Evolutionary conservation across 1,284 basidiomycete species (phyloP), one percentile per base, ranked within the genome.

Genomic region (Schizophyllum commune): DNA sequence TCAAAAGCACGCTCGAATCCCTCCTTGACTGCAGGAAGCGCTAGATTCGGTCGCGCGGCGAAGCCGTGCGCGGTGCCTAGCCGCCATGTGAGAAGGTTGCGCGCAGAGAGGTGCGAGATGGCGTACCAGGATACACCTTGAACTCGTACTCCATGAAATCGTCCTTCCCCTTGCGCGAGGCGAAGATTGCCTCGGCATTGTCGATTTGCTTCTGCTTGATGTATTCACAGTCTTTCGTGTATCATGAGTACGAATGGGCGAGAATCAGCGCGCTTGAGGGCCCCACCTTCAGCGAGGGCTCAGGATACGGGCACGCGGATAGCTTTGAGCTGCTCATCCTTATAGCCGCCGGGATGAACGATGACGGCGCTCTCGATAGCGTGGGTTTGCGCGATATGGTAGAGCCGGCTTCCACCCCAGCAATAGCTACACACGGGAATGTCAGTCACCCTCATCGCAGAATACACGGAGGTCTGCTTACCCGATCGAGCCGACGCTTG

Each of bases 401-500:
- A 73, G 2, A 64, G 65, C 0, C 76, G 80, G 2, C 39, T 47
- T 17, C 39, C 39, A 9, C 39, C 39, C 13, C 9, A 47, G 39
- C 39, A 47, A 17, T 47, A 47, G 13, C 39, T 47, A 8, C 2
- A 47, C 9, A 9, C 39, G 39, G 17, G 9, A 9, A 13, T 3
- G 17, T 47, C 9, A 47, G 39, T 13, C 9, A 9, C 39, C 39
- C 9, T 3, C 9, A 9, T 13, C 9, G 17, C 17, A 47, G 9
- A 47, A 4, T 9, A 3, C 39, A 13, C 2, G 9, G 39, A 8
- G 27, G 5, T 3, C 39, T 47, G 9, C 39, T 47, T 67, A 85
- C 80, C 88, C 88, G 34, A 86, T 77, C 1, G 79, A 81, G 1
- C 86, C 86, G 55, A 90, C 67, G 58, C 79, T 81, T 47, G 78